Conservation (phyloP, 1,284 basidiomycete species). For the Apiotrichum veenhuisii region DNA sequence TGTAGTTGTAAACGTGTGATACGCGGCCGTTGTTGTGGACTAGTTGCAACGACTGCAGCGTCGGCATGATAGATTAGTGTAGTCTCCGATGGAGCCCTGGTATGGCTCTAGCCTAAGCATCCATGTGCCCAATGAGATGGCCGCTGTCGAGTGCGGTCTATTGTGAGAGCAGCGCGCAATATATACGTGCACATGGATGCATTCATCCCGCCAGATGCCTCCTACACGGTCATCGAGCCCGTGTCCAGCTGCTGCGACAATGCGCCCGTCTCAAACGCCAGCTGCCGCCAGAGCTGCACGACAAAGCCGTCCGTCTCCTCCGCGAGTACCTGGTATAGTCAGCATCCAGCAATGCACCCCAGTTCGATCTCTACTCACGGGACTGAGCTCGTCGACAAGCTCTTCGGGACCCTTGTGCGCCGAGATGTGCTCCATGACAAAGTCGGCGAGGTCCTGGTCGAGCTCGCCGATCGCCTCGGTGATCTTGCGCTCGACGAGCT, state of each 20-base stretch:
- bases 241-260: constrained; percentile 3
- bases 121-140: no score
- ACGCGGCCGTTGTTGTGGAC: not conserved
- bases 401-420: constrained; percentile 76
- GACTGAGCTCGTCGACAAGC: constrained; percentile 77
- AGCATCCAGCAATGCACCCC: not conserved
- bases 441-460: constrained; percentile 71
- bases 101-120: no score
- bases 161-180: no score
- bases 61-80: not conserved
- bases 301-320: constrained; percentile 76
- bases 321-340: constrained; percentile 65
- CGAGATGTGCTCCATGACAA: constrained; percentile 79
- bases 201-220: not conserved
- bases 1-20: not conserved
- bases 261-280: constrained; percentile 64
- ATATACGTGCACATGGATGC: not conserved
- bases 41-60: not conserved
- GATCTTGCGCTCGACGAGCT: constrained; percentile 72
- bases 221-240: constrained; percentile 11
- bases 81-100: not conserved
- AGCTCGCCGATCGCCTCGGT: constrained; percentile 77
- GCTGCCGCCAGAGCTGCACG: constrained; percentile 75
- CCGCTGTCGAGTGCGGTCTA: no score
- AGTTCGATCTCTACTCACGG: constrained; percentile 58